Conservation (phyloP, 148 eudicot species). For the Oxyria digyna region DNA sequence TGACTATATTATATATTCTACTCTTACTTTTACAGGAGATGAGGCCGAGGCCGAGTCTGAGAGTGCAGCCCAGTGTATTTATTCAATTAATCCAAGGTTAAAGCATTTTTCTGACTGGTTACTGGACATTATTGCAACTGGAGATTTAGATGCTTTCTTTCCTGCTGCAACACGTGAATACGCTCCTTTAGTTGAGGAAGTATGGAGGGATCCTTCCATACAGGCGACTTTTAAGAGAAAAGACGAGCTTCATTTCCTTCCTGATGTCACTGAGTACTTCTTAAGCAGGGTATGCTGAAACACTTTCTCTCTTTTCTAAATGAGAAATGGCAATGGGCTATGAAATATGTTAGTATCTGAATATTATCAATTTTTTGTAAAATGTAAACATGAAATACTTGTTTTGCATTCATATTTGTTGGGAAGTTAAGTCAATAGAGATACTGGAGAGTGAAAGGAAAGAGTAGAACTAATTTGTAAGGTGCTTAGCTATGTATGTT, state of each 20-base stretch:
- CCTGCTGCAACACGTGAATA: constrained; percentile 97
- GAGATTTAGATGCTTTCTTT: constrained; percentile 93
- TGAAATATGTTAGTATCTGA: not conserved
- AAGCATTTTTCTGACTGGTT: constrained; percentile 98
- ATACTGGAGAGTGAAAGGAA: not conserved
- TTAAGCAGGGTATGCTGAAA: constrained; percentile 63
- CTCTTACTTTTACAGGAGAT: not conserved
- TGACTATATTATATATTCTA: not conserved
- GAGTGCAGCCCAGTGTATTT: constrained; percentile 34
- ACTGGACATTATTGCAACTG: constrained; percentile 90
- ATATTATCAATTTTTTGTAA: not conserved
- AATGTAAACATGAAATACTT: too few species aligned
- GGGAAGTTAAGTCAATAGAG: not conserved
- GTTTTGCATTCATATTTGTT: not conserved
- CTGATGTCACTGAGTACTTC: constrained; percentile 94
- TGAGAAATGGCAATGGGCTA: too few species aligned
- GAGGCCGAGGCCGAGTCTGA: constrained; percentile 15
- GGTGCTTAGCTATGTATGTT: not conserved
- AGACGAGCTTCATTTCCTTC: constrained; percentile 85
- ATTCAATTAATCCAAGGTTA: constrained; percentile 72
- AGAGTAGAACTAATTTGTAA: not conserved
- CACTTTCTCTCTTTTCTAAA: too few species aligned
- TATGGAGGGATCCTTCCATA: constrained; percentile 96
- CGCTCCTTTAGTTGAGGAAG: constrained; percentile 96
- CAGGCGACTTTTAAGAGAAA: constrained; percentile 77